Evolutionary conservation across 2,329 filamentous ascomycete species (phyloP).

Genomic region (Sclerotinia minor): DNA sequence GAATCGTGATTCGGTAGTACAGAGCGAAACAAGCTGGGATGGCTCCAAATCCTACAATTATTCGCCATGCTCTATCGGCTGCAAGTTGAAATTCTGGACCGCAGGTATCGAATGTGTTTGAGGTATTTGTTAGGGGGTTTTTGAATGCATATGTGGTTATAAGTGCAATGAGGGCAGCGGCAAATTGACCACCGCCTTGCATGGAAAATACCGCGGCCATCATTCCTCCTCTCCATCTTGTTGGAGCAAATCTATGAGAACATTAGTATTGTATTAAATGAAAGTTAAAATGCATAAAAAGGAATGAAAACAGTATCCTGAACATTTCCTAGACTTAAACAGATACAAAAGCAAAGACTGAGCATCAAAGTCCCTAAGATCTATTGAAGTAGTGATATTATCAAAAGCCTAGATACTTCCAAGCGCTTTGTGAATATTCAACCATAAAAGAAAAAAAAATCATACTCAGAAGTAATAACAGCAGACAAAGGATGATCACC

Average conservation of each 20-base stretch:
- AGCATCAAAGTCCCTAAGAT: too few relatives aligned
- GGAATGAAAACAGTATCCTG: not conserved
- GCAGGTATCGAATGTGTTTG: conserved; percentile 53
- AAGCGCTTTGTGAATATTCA: not conserved
- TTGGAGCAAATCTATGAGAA: conserved; percentile 67
- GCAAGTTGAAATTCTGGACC: conserved; percentile 64
- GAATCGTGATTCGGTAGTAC: conserved; percentile 85
- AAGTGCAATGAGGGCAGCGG: conserved; percentile 68
- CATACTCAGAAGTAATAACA: conserved; percentile 67
- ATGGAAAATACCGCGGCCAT: conserved; percentile 82
- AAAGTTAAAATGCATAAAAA: not conserved
- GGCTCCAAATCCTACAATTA: conserved; percentile 77
- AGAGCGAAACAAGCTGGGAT: conserved; percentile 75
- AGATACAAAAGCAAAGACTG: not conserved
- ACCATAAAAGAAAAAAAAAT: conserved; percentile 29
- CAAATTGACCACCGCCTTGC: conserved; percentile 80
- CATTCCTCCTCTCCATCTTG: conserved; percentile 79
- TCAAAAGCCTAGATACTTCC: not conserved
- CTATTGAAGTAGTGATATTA: too few relatives aligned
- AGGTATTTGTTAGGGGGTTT: conserved; percentile 47
- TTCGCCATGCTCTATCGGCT: conserved; percentile 79
- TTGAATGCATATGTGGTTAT: conserved; percentile 68
- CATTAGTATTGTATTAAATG: not conserved
- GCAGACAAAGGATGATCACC: conserved; percentile 80
- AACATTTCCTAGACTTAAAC: not conserved